Percentiles rank a stretch among this genome's conserved stretches.
Evolutionary conservation across 1,284 basidiomycete genomes (phyloP).

Genomic region (Pseudozyma sp.): DNA sequence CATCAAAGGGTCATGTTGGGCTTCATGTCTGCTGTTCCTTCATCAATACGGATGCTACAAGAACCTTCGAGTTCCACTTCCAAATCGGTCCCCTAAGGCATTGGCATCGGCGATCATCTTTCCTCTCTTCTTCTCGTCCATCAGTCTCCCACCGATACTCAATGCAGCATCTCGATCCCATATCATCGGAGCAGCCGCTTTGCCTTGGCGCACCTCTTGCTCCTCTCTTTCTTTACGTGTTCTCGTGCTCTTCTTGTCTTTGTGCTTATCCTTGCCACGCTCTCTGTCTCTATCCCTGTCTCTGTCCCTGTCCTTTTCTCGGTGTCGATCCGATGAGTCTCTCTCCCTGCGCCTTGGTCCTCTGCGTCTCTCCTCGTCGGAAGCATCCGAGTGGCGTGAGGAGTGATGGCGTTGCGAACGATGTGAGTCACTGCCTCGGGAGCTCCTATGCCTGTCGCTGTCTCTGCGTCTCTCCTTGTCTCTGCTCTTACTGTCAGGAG

Average conservation of each 20-base stretch:
- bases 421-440: slow-evolving; percentile 20
- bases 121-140: slow-evolving; percentile 50
- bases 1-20: not conserved
- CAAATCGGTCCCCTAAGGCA: slow-evolving; percentile 44
- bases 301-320: slow-evolving; percentile 17
- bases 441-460: slow-evolving; percentile 12
- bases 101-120: slow-evolving; percentile 44
- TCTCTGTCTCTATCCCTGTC: slow-evolving; percentile 12
- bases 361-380: slow-evolving; percentile 16
- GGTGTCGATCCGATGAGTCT: slow-evolving; percentile 14
- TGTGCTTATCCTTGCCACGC: not conserved
- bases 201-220: slow-evolving; percentile 36
- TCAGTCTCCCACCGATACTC: slow-evolving; percentile 41
- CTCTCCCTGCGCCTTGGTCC: slow-evolving; percentile 8
- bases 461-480: no score
- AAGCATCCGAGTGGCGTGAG: slow-evolving; percentile 14
- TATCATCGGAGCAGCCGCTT: slow-evolving; percentile 37
- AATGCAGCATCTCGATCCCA: slow-evolving; percentile 57
- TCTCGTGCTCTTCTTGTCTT: slow-evolving; percentile 20
- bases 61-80: slow-evolving; percentile 43
- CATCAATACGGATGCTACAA: slow-evolving; percentile 6
- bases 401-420: slow-evolving; percentile 7
- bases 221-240: slow-evolving; percentile 45
- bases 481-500: not conserved
- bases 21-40: no score